Conservation (phyloP, 768 basidiomycete species). For the Piloderma croceum region DNA sequence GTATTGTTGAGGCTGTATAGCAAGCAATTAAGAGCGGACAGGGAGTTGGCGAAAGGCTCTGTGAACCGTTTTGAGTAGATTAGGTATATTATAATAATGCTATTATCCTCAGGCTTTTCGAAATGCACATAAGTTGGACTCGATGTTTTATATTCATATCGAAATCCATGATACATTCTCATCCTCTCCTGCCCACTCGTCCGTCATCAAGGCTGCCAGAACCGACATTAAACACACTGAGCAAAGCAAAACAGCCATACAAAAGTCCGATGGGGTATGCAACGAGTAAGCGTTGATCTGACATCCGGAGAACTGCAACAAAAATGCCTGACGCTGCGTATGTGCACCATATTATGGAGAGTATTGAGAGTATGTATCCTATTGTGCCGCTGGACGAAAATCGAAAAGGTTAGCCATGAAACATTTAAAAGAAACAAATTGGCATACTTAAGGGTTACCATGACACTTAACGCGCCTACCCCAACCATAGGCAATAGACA, state of each 20-base stretch:
- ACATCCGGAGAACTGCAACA: slow-evolving; percentile 91
- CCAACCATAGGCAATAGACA: slow-evolving; percentile 96
- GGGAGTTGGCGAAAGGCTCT: too few species aligned
- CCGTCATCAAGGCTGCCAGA: too few species aligned
- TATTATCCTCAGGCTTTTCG: too few species aligned
- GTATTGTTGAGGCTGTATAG: slow-evolving; percentile 71
- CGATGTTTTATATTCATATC: too few species aligned
- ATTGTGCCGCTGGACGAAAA: slow-evolving; percentile 56
- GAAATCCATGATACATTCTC: too few species aligned
- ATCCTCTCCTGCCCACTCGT: too few species aligned
- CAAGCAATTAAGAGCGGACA: slow-evolving; percentile 53
- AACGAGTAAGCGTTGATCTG: slow-evolving; percentile 88
- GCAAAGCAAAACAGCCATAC: slow-evolving; percentile 89
- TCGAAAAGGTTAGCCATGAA: slow-evolving; percentile 9
- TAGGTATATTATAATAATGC: too few species aligned
- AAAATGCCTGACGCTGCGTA: slow-evolving; percentile 95
- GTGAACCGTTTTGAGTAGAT: too few species aligned
- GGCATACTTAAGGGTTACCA: slow-evolving; percentile 82
- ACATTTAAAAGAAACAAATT: slow-evolving; percentile 3
- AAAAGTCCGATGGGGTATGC: slow-evolving; percentile 94
- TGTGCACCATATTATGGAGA: slow-evolving; percentile 95
- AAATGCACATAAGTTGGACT: too few species aligned
- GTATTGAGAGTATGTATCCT: slow-evolving; percentile 75
- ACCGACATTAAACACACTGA: slow-evolving; percentile 95
- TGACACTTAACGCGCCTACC: slow-evolving; percentile 82